Evolutionary conservation across 179 eudicot genomes (phyloP).

Genomic region (Nepenthes alata): DNA sequence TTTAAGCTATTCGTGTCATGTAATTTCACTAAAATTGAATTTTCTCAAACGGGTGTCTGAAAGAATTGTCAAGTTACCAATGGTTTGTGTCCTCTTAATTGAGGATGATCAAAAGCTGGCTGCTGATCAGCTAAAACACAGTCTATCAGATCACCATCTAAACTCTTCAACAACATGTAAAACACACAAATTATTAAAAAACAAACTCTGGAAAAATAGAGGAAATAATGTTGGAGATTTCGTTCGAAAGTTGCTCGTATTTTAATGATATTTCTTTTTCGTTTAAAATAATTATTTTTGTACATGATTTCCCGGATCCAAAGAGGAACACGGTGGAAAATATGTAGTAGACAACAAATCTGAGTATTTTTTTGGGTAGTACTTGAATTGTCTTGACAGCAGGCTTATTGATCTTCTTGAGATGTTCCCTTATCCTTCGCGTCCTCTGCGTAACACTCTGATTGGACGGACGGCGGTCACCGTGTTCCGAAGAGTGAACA

Average conservation of each 20-base stretch:
- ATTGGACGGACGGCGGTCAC: slow-evolving; percentile 8
- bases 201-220: slow-evolving; percentile 1
- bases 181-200: neutral
- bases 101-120: slow-evolving; percentile 82
- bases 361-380: neutral
- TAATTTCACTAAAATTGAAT: neutral
- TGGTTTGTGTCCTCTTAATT: slow-evolving; percentile 64
- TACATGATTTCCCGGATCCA: neutral
- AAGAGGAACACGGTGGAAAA: neutral
- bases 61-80: slow-evolving; percentile 25
- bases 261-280: neutral
- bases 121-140: slow-evolving; percentile 59
- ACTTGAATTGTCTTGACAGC: slow-evolving; percentile 41
- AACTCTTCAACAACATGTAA: slow-evolving; percentile 37
- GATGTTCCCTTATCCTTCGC: slow-evolving; percentile 25
- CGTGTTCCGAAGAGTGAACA: slow-evolving; percentile 12
- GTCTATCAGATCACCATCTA: slow-evolving; percentile 85
- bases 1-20: neutral
- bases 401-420: slow-evolving; percentile 31
- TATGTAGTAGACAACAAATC: neutral
- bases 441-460: slow-evolving; percentile 26
- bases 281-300: neutral
- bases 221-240: neutral
- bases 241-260: too few relatives aligned
- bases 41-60: neutral